phyloP scores from a whole-genome alignment of 2,329 filamentous ascomycete genomes.

The Gaeumannomyces sp. region DNA sequence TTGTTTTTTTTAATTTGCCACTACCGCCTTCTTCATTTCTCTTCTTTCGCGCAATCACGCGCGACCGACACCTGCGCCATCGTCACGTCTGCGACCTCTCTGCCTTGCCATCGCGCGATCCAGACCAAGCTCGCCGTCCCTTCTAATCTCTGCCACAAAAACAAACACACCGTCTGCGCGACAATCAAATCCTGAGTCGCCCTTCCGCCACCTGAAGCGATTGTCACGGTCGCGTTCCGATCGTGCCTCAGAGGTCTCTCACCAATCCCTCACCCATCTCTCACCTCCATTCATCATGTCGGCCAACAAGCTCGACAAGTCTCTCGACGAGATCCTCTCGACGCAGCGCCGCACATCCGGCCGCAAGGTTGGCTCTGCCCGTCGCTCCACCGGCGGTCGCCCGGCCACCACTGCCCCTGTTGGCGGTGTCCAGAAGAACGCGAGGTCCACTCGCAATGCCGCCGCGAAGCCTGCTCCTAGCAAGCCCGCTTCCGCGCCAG shows the following conservation, averaged over 20 bases:
- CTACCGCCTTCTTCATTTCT: neutral
- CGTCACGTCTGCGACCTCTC: neutral
- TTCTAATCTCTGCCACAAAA: neutral
- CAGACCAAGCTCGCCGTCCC: neutral
- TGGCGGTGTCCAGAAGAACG: conserved; percentile 71
- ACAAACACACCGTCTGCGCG: neutral
- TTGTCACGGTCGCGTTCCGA: neutral
- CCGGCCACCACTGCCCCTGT: conserved; percentile 66
- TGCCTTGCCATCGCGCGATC: neutral
- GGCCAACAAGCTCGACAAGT: conserved; percentile 83
- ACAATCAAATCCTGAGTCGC: neutral
- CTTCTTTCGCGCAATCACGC: neutral
- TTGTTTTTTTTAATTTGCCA: conserved; percentile 2
- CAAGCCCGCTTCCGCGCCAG: conserved; percentile 53
- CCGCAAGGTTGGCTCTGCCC: conserved; percentile 40
- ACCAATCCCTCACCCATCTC: no score
- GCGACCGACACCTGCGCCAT: neutral
- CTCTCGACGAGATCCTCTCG: conserved; percentile 94
- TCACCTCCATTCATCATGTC: conserved; percentile 59
- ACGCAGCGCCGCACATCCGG: conserved; percentile 57
- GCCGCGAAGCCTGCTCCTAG: conserved; percentile 57
- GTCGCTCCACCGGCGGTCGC: conserved; percentile 47
- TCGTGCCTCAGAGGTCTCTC: neutral
- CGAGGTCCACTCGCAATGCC: conserved; percentile 53
- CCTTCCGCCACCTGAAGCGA: neutral